Base-by-base conservation (phyloP, 176 grass and related monocot genomes). In the Raddia guianensis region DNA sequence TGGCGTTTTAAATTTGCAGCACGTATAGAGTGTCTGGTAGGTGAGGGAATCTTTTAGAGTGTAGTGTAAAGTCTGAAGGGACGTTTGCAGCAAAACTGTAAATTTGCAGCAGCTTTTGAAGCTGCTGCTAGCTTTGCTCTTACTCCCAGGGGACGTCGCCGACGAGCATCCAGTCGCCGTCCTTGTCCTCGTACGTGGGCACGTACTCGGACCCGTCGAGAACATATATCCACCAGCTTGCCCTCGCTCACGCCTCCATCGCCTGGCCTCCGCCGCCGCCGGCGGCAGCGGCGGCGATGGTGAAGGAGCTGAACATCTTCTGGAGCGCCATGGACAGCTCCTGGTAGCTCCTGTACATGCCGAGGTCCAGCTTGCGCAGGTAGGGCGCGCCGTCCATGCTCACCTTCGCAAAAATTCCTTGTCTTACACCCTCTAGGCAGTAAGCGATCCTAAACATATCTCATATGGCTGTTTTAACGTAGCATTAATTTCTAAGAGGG, bases 111-210 rank as follows among this genome's bases (percentile, higher is more conserved):
- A n/a, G n/a, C n/a, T n/a, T n/a, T n/a, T n/a, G n/a, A n/a, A n/a
- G n/a, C n/a, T n/a, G n/a, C n/a, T n/a, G n/a, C n/a, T n/a, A n/a
- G n/a, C n/a, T n/a, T n/a, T n/a, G n/a, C n/a, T n/a, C n/a, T n/a
- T 84, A 93, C 94, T 87, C 85, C 82, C 90, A 92, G 1, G 93
- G 89, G 19, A 94, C 89, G 86, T 94, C 89, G 16, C 92, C 86
- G 68, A 91, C 80, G 18, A 98, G 95, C 95, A 98, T 94, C 92
- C 91, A 98, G 79, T 98, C 92, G 43, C 87, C 91, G 48, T 98
- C 95, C 72, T 98, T 98, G 76, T 98, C 92, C 92, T 98, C 90
- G 61, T 98, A 98, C 84, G 92, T 91, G 11, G 84, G 86, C 73
- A 91, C 84, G 52, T 80, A 87, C 68, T 97, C 88, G 11, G 83